Evolutionary conservation across 495 filamentous ascomycete species (phyloP).

Genomic region (Neurospora sp.): DNA sequence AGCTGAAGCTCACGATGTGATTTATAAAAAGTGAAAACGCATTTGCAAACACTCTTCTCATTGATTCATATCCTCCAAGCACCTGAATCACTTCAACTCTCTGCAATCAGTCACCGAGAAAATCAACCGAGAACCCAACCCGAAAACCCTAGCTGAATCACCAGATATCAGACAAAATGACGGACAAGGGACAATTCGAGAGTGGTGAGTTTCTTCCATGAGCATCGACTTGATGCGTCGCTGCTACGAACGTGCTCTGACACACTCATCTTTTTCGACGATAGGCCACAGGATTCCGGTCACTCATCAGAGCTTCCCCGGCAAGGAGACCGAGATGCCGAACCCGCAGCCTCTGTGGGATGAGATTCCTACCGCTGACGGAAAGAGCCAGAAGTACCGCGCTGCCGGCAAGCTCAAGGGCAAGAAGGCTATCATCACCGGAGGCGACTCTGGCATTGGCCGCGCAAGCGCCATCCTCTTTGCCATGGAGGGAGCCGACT

Average conservation of each 20-base stretch:
- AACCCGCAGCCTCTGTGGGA: constrained; percentile 51
- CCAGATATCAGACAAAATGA: constrained; percentile 7
- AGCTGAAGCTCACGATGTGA: neutral
- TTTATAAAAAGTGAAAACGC: neutral
- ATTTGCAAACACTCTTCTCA: neutral
- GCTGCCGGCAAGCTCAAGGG: constrained; percentile 67
- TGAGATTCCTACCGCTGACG: constrained; percentile 58
- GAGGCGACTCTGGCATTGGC: constrained; percentile 76
- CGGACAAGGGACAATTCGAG: constrained; percentile 41
- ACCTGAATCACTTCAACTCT: neutral
- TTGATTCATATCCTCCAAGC: neutral
- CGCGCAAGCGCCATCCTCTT: constrained; percentile 69
- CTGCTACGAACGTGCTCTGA: neutral
- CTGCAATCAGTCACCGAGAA: neutral
- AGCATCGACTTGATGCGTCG: neutral
- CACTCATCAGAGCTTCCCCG: constrained; percentile 57
- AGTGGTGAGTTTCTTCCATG: constrained; percentile 27
- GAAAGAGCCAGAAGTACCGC: constrained; percentile 65
- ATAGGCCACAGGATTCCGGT: constrained; percentile 61
- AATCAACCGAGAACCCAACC: neutral
- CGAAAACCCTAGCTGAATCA: neutral
- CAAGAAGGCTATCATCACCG: constrained; percentile 72
- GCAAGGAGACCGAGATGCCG: constrained; percentile 55
- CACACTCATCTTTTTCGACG: neutral
- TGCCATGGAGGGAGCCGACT: constrained; percentile 74